These are phyloP conservation scores for Thinopyrum elongatum DNA, from an alignment of 176 grass and related monocot genomes.

Conservation along the genomic window DNA sequence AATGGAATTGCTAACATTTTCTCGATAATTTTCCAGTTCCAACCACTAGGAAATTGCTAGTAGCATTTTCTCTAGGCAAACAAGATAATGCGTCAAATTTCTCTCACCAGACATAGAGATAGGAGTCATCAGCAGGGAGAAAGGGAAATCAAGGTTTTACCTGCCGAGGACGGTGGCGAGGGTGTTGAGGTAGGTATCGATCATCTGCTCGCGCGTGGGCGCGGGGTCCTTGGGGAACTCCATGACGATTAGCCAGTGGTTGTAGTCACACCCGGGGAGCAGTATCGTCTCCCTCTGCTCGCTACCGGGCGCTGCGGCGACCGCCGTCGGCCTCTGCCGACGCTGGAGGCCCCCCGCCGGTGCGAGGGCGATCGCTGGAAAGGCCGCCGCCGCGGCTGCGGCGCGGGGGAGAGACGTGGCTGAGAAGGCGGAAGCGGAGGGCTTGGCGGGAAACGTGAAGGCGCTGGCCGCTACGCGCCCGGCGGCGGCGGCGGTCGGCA, in stretches of 20 bases:
- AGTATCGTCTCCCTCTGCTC: constrained; percentile 90
- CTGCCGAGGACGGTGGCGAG: constrained; percentile 91
- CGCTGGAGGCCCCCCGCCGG: not conserved
- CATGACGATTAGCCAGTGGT: constrained; percentile 99
- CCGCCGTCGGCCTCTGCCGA: not conserved
- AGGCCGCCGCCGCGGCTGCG: not conserved
- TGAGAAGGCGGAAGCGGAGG: not conserved
- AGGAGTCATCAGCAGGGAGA: not conserved
- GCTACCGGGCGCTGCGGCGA: not conserved
- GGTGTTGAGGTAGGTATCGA: constrained; percentile 94
- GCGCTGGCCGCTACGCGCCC: constrained; percentile 4
- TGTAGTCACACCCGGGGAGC: constrained; percentile 95
- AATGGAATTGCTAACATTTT: not conserved
- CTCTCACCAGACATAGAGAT: not conserved
- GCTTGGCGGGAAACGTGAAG: constrained; percentile 19
- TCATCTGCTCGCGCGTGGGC: constrained; percentile 97
- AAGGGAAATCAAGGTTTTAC: constrained; percentile 19
- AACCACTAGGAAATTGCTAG: not conserved
- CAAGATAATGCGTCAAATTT: not conserved
- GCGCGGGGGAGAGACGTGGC: not conserved
- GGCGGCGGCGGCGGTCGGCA: constrained; percentile 43
- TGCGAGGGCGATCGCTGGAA: not conserved
- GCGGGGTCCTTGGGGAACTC: constrained; percentile 98
- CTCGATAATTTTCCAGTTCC: not conserved
- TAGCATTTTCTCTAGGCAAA: not conserved